Conservation (phyloP, 1,284 basidiomycete genomes). For the Cutaneotrichosporon spelunceum region DNA sequence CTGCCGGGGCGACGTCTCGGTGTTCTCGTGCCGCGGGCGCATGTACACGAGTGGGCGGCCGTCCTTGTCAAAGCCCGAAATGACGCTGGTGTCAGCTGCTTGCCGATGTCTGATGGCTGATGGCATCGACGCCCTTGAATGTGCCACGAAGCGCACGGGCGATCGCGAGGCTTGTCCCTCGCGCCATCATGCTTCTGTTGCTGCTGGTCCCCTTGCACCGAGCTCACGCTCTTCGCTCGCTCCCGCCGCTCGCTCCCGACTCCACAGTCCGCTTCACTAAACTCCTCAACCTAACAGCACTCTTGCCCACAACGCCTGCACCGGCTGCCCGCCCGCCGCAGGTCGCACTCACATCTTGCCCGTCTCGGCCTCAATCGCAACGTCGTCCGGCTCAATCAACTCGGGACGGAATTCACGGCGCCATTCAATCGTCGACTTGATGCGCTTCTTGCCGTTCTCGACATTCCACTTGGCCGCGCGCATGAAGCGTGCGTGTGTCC, state of each 20-base stretch:
- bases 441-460: slow-evolving; percentile 69
- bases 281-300: too few relatives aligned
- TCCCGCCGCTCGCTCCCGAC: too few relatives aligned
- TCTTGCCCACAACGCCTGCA: too few relatives aligned
- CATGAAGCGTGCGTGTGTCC: slow-evolving; percentile 75
- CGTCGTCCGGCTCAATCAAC: slow-evolving; percentile 71
- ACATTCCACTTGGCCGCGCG: slow-evolving; percentile 78
- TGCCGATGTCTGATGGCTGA: too few relatives aligned
- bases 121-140: too few relatives aligned
- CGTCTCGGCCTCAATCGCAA: slow-evolving; percentile 68
- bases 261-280: too few relatives aligned
- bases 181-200: too few relatives aligned
- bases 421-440: slow-evolving; percentile 75
- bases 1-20: slow-evolving; percentile 68
- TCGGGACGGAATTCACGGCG: slow-evolving; percentile 75
- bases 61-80: slow-evolving; percentile 77
- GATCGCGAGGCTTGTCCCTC: too few relatives aligned
- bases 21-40: slow-evolving; percentile 78
- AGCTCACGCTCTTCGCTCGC: too few relatives aligned
- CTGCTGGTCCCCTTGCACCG: too few relatives aligned
- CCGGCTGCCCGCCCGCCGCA: background rate
- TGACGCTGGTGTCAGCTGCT: slow-evolving; percentile 55
- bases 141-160: too few relatives aligned
- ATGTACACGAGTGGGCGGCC: slow-evolving; percentile 78
- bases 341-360: slow-evolving; percentile 71